Base-by-base conservation (phyloP, 2,329 filamentous ascomycete species). In the Coleophoma crateriformis region DNA sequence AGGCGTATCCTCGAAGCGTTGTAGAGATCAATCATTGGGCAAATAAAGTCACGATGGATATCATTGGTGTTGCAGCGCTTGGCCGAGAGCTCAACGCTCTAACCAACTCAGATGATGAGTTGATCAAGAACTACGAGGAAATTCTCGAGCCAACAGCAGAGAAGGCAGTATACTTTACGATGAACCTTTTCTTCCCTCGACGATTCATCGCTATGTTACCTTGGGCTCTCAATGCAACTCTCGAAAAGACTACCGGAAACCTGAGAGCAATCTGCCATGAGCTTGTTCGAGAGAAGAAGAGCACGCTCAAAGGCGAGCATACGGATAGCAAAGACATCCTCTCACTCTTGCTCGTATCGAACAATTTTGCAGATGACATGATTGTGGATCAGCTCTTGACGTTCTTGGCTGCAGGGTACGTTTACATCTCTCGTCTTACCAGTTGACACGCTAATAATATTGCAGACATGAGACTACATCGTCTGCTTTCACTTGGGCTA, bases 371-470 rank as follows among this genome's bases (percentile, higher is more conserved):
- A 11, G 87, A 94, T 53, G 84, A 88, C 39, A 82, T 88, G 54
- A 76, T 95, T 14, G 80, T 89, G 34, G 86, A 94, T 64, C 89
- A 95, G 68, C 78, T 92, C 63, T 90, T 94, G 84, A 94, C 88
- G 0, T 94, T 94, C 70, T 77, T 95, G 7, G 86, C 85, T 2
- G 89, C 89, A 0, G 85, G 76, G 72, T 77, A 62, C 54, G 71
- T 63, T 14, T 33, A 14, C 19, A 15, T 22, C 7, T 10, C 22
- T 27, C 6, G n/a, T n/a, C 14, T 42, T 42, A 19, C 20, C 3
- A 33, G 13, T 46, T 34, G 12, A 14, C 37, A 46, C 13, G 49
- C 37, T 32, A 12, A 32, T 14, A n/a, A 39, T 19, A 33, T 2
- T n/a, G 7, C 15, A 58, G 84, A 33, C 88, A 92, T 64, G 87